These are phyloP conservation scores for Aureobasidium pullulans DNA, from an alignment of 2,329 filamentous ascomycete genomes.

Conservation along the genomic window DNA sequence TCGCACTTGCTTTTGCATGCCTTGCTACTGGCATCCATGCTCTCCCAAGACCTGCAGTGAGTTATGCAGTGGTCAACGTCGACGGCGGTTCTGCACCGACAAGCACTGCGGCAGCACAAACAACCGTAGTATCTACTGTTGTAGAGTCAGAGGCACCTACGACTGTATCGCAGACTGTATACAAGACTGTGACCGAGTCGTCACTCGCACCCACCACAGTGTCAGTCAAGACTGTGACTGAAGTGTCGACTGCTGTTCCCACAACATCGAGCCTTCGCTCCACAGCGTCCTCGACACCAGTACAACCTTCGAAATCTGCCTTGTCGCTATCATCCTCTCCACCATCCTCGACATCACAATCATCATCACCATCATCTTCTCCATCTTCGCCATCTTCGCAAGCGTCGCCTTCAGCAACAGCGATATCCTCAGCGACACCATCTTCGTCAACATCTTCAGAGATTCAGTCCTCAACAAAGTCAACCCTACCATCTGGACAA, in stretches of 20 bases:
- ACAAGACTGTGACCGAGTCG: slow-evolving; percentile 11
- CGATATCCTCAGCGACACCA: neutral
- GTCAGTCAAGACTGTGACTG: slow-evolving; percentile 6
- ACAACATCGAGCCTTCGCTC: slow-evolving; percentile 8
- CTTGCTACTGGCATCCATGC: slow-evolving; percentile 21
- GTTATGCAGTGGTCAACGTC: slow-evolving; percentile 27
- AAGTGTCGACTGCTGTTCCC: neutral
- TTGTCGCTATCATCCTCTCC: slow-evolving; percentile 13
- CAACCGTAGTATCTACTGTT: slow-evolving; percentile 22
- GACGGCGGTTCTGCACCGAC: slow-evolving; percentile 17
- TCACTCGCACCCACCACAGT: slow-evolving; percentile 1
- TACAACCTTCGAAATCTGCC: slow-evolving; percentile 10
- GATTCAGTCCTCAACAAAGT: neutral
- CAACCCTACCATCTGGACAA: neutral
- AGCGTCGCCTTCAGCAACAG: neutral
- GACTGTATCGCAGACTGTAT: slow-evolving; percentile 6
- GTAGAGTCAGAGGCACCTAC: slow-evolving; percentile 15
- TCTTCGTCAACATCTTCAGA: neutral
- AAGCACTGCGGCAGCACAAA: slow-evolving; percentile 15
- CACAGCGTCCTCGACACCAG: neutral
- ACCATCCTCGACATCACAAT: neutral
- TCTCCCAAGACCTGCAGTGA: slow-evolving; percentile 22
- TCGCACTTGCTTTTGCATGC: slow-evolving; percentile 19
- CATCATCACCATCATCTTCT: neutral
- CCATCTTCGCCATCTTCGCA: neutral